phyloP scores from a whole-genome alignment of 371 early-diverging fungal genomes.

The Thermomucor indicae-seudaticae region DNA sequence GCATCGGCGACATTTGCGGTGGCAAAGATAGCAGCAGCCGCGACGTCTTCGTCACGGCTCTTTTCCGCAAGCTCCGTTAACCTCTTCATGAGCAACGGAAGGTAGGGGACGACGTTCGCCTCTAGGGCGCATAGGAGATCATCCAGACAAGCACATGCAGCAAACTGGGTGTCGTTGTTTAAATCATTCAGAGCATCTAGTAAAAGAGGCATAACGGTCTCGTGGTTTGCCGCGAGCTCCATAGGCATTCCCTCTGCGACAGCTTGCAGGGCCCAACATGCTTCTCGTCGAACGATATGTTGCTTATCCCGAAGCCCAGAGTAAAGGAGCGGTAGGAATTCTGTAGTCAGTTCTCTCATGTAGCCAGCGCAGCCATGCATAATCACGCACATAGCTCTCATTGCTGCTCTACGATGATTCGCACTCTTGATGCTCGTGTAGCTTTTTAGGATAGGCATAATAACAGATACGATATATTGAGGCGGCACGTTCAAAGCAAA shows the following conservation, averaged over 20 bases:
- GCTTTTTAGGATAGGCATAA: slow-evolving; percentile 62
- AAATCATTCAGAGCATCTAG: slow-evolving; percentile 74
- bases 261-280: slow-evolving; percentile 80
- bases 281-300: slow-evolving; percentile 72
- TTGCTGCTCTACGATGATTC: slow-evolving; percentile 72
- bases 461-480: slow-evolving; percentile 78
- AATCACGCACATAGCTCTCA: slow-evolving; percentile 79
- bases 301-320: slow-evolving; percentile 77
- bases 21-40: slow-evolving; percentile 73
- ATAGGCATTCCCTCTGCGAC: slow-evolving; percentile 77
- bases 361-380: slow-evolving; percentile 86
- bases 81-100: slow-evolving; percentile 75
- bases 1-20: slow-evolving; percentile 86
- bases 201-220: slow-evolving; percentile 72
- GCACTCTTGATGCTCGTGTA: slow-evolving; percentile 74
- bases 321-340: slow-evolving; percentile 68
- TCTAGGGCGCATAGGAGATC: slow-evolving; percentile 77
- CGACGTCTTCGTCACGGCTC: slow-evolving; percentile 52
- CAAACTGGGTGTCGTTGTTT: slow-evolving; percentile 61
- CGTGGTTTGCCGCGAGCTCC: slow-evolving; percentile 74
- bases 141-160: slow-evolving; percentile 80
- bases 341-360: slow-evolving; percentile 64
- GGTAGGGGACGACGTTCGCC: slow-evolving; percentile 67
- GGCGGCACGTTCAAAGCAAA: slow-evolving; percentile 82
- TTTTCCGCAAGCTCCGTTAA: slow-evolving; percentile 66